These are phyloP conservation scores for Stramenopiles sp. DNA, from an alignment of 352 stramenopile species.

Conservation along the genomic window DNA sequence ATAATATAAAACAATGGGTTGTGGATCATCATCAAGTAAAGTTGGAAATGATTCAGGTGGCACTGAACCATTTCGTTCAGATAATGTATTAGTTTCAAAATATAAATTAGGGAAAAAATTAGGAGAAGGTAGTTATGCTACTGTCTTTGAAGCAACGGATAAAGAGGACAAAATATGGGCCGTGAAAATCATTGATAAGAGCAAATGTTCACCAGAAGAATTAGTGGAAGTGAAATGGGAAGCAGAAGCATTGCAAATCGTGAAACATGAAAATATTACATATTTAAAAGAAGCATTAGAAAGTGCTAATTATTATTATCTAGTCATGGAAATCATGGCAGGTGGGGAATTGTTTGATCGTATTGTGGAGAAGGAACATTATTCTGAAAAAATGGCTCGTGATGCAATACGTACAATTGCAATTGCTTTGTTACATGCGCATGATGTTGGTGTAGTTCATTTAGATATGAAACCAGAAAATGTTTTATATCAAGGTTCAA, in stretches of 20 bases:
- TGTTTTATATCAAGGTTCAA: background rate
- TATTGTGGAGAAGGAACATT: background rate
- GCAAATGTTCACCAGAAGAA: background rate
- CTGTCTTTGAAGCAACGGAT: background rate
- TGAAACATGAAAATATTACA: background rate
- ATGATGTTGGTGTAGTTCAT: background rate
- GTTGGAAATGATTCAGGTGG: too few relatives aligned
- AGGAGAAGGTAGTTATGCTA: background rate
- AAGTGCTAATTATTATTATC: background rate
- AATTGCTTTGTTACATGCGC: background rate
- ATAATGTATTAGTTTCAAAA: too few relatives aligned
- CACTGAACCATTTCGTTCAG: too few relatives aligned
- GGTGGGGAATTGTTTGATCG: conserved; percentile 8
- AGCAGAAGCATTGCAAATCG: background rate
- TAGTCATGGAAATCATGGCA: background rate
- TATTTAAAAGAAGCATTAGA: background rate
- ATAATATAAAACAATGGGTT: too few relatives aligned
- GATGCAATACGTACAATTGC: background rate
- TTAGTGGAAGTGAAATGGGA: background rate
- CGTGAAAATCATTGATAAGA: background rate
- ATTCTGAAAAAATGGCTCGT: background rate
- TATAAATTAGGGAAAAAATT: conserved; percentile 2
- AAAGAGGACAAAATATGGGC: background rate
- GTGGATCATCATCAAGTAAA: too few relatives aligned
- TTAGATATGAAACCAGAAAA: conserved; percentile 3